These are phyloP conservation scores for Boletus rufocinnamomeus DNA, from an alignment of 768 basidiomycete species.

Conservation along the genomic window DNA sequence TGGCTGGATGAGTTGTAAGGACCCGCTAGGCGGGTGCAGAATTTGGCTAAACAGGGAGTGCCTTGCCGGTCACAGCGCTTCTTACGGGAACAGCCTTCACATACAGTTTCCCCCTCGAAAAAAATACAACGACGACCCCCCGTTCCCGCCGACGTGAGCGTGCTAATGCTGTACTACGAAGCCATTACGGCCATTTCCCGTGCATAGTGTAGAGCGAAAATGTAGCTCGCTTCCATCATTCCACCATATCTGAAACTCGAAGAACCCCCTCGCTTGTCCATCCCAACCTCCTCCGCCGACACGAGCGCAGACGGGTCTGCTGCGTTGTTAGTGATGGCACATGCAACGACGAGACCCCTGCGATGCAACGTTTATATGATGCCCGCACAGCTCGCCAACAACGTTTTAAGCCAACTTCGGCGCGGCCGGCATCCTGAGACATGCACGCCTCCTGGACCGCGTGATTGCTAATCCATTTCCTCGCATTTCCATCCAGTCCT, in stretches of 20 bases:
- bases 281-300: slow-evolving; percentile 14
- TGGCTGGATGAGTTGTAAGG: slow-evolving; percentile 39
- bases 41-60: slow-evolving; percentile 38
- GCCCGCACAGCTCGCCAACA: slow-evolving; percentile 21
- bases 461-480: slow-evolving; percentile 14
- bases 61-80: slow-evolving; percentile 42
- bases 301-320: background rate
- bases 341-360: background rate
- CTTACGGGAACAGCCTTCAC: slow-evolving; percentile 28
- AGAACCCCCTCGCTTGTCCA: background rate
- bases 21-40: slow-evolving; percentile 36
- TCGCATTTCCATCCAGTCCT: background rate
- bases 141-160: slow-evolving; percentile 1
- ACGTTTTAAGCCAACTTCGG: slow-evolving; percentile 22
- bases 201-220: background rate
- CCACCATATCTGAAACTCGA: background rate
- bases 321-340: background rate
- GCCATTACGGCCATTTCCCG: background rate
- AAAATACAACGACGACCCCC: slow-evolving; percentile 8
- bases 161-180: background rate
- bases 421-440: slow-evolving; percentile 23
- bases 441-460: background rate
- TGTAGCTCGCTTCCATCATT: background rate
- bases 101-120: slow-evolving; percentile 1
- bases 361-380: slow-evolving; percentile 14